Conservation (phyloP, 2,329 filamentous ascomycete genomes). For the Colletotrichum sp. region DNA sequence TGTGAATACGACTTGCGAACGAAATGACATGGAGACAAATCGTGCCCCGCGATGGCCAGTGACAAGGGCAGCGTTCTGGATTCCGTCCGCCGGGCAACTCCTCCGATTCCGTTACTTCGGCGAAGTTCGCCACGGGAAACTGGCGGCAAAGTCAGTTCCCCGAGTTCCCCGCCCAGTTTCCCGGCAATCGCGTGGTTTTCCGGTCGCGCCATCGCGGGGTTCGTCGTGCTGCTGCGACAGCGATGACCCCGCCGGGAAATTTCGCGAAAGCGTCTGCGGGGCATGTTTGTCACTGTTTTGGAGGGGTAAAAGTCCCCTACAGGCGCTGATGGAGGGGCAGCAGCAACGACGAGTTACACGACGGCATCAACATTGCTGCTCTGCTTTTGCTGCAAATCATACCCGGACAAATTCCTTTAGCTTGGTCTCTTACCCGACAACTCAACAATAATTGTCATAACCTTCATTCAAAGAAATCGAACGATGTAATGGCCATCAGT, state of each 20-base stretch:
- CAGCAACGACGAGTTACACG: accelerated
- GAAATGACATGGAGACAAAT: neutral
- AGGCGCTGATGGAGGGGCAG: neutral
- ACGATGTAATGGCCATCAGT: accelerated
- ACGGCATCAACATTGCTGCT: neutral
- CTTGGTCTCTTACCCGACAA: neutral
- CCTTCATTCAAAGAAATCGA: neutral
- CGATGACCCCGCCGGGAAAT: neutral
- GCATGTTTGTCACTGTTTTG: neutral
- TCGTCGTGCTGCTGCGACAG: neutral
- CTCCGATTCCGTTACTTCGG: constrained; percentile 1
- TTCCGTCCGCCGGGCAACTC: neutral
- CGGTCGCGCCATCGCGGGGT: constrained; percentile 5
- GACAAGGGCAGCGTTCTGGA: neutral
- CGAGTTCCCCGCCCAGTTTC: neutral
- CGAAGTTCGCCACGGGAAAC: constrained; percentile 5
- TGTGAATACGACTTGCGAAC: neutral
- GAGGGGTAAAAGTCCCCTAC: neutral
- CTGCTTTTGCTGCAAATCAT: accelerated
- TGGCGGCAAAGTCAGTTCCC: neutral
- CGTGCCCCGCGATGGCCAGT: neutral
- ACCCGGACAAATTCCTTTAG: accelerated
- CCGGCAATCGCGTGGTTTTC: neutral
- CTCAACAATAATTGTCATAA: neutral
- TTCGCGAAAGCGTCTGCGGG: neutral